A percentile compares a stretch with the other conserved stretches of the same genome.
phyloP scores from a whole-genome alignment of 1,284 basidiomycete genomes.

The Leccinum laetum region DNA sequence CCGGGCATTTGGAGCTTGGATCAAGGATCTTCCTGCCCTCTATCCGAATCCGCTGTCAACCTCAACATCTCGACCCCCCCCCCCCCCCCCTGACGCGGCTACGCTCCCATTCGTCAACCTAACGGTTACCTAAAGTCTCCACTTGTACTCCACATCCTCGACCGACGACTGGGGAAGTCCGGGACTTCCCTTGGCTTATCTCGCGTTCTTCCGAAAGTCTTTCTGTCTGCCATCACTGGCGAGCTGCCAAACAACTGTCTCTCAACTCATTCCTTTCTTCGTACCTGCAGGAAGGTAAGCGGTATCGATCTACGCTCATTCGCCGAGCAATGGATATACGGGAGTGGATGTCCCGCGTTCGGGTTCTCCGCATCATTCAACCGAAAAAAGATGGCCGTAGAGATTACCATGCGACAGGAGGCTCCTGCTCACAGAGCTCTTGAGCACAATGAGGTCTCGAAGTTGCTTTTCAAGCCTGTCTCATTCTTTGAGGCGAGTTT shows the following conservation, averaged over 20 bases:
- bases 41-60: too few species aligned
- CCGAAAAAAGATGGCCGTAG: constrained; percentile 97
- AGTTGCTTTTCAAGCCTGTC: constrained; percentile 78
- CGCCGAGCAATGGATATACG: constrained; percentile 98
- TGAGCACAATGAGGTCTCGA: constrained; percentile 68
- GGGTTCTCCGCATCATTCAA: constrained; percentile 92
- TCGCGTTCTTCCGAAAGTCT: constrained; percentile 94
- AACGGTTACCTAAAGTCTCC: constrained; percentile 73
- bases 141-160: constrained; percentile 94
- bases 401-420: constrained; percentile 92
- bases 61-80: too few species aligned
- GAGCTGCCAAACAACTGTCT: constrained; percentile 86
- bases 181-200: constrained; percentile 95
- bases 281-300: constrained; percentile 93
- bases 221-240: constrained; percentile 92
- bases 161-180: constrained; percentile 91
- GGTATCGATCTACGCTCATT: constrained; percentile 89
- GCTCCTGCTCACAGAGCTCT: constrained; percentile 74
- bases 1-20: too few species aligned
- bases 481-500: constrained; percentile 77
- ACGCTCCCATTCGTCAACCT: constrained; percentile 85
- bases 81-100: constrained; percentile 70
- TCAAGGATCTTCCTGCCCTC: too few species aligned
- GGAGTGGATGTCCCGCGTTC: constrained; percentile 94
- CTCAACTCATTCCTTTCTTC: constrained; percentile 89